phyloP scores from a whole-genome alignment of 169 alveolate genomes.

The Hepatocystis sp. region DNA sequence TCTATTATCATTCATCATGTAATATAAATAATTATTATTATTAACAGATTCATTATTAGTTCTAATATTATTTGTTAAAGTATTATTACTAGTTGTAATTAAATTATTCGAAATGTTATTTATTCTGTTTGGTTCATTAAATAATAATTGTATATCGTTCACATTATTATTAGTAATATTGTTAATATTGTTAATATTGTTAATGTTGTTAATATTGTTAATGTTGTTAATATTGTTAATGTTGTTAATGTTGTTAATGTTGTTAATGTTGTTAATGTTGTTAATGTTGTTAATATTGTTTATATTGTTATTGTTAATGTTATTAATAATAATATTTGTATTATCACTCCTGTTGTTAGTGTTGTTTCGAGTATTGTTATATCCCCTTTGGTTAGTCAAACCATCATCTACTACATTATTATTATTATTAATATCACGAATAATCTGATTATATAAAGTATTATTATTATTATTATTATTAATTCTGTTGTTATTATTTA shows the following conservation, averaged over 20 bases:
- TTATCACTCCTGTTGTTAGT: not conserved
- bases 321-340: not conserved
- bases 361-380: too few species aligned
- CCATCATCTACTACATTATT: too few species aligned
- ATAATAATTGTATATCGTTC: conserved; percentile 15
- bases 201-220: not conserved
- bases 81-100: too few species aligned
- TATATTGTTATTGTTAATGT: not conserved
- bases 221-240: not conserved
- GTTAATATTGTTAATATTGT: conserved; percentile 5
- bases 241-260: not conserved
- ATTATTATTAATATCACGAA: too few species aligned
- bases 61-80: too few species aligned
- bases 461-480: too few species aligned
- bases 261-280: not conserved
- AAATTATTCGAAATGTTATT: too few species aligned
- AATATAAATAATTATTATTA: conserved; percentile 20
- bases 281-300: not conserved
- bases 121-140: conserved; percentile 24
- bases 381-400: too few species aligned
- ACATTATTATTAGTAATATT: conserved; percentile 8
- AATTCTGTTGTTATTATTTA: too few species aligned
- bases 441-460: too few species aligned
- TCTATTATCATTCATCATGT: conserved; percentile 43
- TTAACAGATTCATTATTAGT: too few species aligned